Base-by-base conservation (phyloP, 495 filamentous ascomycete genomes). In the Lineolata rhizophorae region DNA sequence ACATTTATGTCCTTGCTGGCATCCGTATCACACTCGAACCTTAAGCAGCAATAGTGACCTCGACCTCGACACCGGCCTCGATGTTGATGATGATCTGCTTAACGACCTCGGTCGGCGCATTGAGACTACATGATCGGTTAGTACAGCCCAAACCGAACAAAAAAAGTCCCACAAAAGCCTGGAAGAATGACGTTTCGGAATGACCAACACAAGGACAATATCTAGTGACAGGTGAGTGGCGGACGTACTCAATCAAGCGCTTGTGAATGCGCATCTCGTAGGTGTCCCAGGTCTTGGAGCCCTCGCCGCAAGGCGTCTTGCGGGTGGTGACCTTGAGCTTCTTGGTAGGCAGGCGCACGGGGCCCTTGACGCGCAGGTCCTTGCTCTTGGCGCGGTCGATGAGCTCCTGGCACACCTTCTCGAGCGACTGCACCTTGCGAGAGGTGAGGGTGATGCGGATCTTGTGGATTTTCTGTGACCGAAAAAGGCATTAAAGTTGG, bases 11-110 rank as follows among this genome's bases (percentile, higher is more conserved):
- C n/a, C n/a, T n/a, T n/a, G n/a, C n/a, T n/a, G n/a, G n/a, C n/a
- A n/a, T n/a, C n/a, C n/a, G n/a, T n/a, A n/a, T n/a, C n/a, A n/a
- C n/a, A n/a, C n/a, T n/a, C n/a, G n/a, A n/a, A n/a, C n/a, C 32
- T 68, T 82, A 97, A 56, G 87, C 85, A 55, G 87, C 87, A 64
- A 97, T 97, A 50, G 87, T 97, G 46, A 97, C 87, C 70, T 97
- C 87, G 49, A 97, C 87, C 72, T 97, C 87, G 55, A 97, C 87
- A 67, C 87, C 87, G 40, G 87, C 87, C 73, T 97, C 87, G 58
- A 97, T 95, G 68, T 97, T 97, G 67, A 95, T 83, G 58, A 97
- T 97, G 69, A 97, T 95, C 70, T 93, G 83, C 75, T 97, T 97
- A 58, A 97, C 87, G 38, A 92, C 81, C 70, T 97, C 87, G 47